These are phyloP conservation scores for Rubia yunnanensis DNA, from an alignment of 257 asterid species.

Conservation along the genomic window DNA sequence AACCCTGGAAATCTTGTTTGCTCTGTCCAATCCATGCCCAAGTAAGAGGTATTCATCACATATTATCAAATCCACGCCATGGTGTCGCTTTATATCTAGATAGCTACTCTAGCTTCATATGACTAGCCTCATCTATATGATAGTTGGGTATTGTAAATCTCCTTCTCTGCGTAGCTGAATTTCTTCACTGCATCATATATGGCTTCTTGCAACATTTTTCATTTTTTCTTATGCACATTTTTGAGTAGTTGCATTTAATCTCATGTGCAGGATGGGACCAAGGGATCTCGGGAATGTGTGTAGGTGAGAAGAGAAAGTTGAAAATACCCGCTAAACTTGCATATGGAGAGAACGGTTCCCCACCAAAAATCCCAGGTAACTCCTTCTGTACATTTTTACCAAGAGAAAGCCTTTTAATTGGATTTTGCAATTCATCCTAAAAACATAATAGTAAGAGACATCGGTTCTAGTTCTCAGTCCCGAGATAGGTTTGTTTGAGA, in stretches of 20 bases:
- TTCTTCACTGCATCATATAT: background rate
- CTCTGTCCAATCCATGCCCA: background rate
- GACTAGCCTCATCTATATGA: background rate
- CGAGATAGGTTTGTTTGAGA: too few relatives aligned
- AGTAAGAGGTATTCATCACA: background rate
- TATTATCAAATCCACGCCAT: background rate
- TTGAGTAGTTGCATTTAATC: background rate
- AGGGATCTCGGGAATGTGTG: constrained; percentile 87
- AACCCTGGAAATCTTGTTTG: background rate
- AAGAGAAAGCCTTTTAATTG: background rate
- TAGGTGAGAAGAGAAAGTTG: constrained; percentile 93
- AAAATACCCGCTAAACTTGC: constrained; percentile 93
- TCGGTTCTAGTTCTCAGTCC: background rate
- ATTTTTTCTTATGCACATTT: background rate
- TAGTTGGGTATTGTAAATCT: background rate
- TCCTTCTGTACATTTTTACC: background rate
- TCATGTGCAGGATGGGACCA: constrained; percentile 95
- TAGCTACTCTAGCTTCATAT: background rate
- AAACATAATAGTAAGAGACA: background rate
- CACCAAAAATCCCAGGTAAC: constrained; percentile 94
- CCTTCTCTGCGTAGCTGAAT: background rate
- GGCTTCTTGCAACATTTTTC: background rate
- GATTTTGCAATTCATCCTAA: background rate
- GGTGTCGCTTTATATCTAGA: too few relatives aligned
- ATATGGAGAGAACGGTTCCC: constrained; percentile 94